A percentile compares a stretch with the other conserved stretches of the same genome.
Conservation (phyloP, 2,329 filamentous ascomycete species). For the Leptographium galeiforme region DNA sequence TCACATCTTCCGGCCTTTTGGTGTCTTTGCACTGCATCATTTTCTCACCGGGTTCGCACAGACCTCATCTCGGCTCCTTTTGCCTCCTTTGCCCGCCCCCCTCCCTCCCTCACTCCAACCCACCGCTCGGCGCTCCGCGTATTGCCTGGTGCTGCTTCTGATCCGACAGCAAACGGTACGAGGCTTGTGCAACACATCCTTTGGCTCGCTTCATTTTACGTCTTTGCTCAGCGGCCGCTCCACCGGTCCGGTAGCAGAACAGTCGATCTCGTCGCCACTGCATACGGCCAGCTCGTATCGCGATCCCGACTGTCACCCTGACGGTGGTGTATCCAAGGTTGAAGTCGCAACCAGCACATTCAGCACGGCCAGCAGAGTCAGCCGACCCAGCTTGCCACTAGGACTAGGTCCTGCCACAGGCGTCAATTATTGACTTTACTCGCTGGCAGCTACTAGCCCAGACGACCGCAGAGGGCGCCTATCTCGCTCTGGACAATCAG, state of each 20-base stretch:
- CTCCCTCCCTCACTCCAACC: no score
- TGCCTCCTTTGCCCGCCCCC: neutral
- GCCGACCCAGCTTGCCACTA: neutral
- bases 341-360: neutral
- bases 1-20: neutral
- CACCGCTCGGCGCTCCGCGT: neutral
- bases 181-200: neutral
- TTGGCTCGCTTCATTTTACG: neutral
- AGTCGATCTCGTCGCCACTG: neutral
- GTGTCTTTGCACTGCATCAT: neutral
- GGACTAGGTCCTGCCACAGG: no score
- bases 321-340: neutral
- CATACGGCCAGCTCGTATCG: neutral
- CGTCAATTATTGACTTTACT: neutral
- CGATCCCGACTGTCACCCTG: neutral
- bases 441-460: neutral
- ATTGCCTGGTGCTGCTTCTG: neutral
- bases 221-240: neutral
- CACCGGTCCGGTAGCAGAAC: neutral
- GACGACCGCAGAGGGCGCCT: neutral
- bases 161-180: no score
- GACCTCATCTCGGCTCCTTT: neutral
- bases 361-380: neutral
- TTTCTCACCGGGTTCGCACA: conserved; percentile 3
- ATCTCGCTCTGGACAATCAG: neutral